Evolutionary conservation across 2,329 filamentous ascomycete species (phyloP).

Genomic region (Monilinia aucupariae): DNA sequence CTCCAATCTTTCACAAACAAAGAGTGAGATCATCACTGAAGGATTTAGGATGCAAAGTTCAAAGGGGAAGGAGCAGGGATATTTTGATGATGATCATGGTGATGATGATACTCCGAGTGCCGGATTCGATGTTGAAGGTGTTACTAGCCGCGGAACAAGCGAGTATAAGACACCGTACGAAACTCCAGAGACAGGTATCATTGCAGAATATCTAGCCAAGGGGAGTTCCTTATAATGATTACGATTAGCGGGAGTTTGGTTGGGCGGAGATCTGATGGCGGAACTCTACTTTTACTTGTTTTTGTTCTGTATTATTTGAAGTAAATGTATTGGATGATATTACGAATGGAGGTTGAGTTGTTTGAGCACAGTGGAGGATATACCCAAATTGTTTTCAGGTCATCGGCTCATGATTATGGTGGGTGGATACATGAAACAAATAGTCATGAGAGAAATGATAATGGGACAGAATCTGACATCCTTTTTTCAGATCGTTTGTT

Average conservation of each 20-base stretch:
- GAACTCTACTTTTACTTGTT: background rate
- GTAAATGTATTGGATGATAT: conserved; percentile 9
- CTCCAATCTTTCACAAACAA: conserved; percentile 17
- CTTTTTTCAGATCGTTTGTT: background rate
- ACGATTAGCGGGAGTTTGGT: conserved; percentile 9
- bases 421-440: background rate
- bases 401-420: background rate
- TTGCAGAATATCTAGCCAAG: conserved; percentile 8
- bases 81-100: conserved; percentile 8
- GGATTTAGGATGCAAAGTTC: background rate
- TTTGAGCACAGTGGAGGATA: conserved; percentile 11
- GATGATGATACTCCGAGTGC: background rate
- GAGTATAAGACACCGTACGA: conserved; percentile 6
- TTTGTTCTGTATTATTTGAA: conserved; percentile 7
- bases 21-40: conserved; percentile 22
- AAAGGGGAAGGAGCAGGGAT: conserved; percentile 5
- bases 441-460: conserved; percentile 2
- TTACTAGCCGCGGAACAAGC: conserved; percentile 8
- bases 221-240: conserved; percentile 11
- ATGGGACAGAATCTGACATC: background rate
- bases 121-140: background rate
- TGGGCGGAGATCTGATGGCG: background rate
- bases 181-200: background rate
- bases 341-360: background rate
- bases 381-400: conserved; percentile 12